Base-by-base conservation (phyloP, 2,329 filamentous ascomycete genomes). In the Epicoccum sorghinum region DNA sequence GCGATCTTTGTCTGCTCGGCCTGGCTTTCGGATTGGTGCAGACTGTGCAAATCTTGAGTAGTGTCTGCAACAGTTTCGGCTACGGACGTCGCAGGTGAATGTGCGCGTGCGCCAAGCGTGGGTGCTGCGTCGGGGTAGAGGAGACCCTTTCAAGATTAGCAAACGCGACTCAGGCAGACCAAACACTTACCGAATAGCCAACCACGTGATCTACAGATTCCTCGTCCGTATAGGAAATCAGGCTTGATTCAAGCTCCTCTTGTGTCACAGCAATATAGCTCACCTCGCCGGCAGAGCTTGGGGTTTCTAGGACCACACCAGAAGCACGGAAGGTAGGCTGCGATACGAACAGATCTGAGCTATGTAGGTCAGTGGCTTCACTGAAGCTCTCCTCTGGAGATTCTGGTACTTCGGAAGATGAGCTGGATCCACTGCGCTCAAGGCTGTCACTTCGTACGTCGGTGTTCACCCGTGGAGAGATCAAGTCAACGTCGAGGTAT, bases 301-400 rank as follows among this genome's bases (percentile, higher is more conserved):
- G 67, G 3, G 70, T 71, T 27, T 72, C 68, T 29, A 54, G 62
- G 2, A 73, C 62, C 7, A 72, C 47, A 23, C 65, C 62, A 7
- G 62, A 58, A 7, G 52, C 52, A 23, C 36, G 44, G 39, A 60
- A 64, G 30, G 46, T 40, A 42, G 45, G 52, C 38, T 53, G 30
- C 7, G 49, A 58, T 22, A 53, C 37, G 32, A 58, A 60, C 13
- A 64, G 41, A 39, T 64, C 60, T 4, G 66, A 66, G 51, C 52
- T 68, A 13, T 58, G 44, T 9, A 64, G 48, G n/a, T 66, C 49
- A 10, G 53, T 60, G 1, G 50, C 53, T 22, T 61, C 53, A 1
- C 36, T 39, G 12, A 22, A 8, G 14, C 37, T 43, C 24, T 13
- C 32, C 6, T 6, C 13, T 4, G 39, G 27, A 3, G 47, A 56